Conservation (phyloP, 495 filamentous ascomycete species). For the Parathielavia appendiculata region DNA sequence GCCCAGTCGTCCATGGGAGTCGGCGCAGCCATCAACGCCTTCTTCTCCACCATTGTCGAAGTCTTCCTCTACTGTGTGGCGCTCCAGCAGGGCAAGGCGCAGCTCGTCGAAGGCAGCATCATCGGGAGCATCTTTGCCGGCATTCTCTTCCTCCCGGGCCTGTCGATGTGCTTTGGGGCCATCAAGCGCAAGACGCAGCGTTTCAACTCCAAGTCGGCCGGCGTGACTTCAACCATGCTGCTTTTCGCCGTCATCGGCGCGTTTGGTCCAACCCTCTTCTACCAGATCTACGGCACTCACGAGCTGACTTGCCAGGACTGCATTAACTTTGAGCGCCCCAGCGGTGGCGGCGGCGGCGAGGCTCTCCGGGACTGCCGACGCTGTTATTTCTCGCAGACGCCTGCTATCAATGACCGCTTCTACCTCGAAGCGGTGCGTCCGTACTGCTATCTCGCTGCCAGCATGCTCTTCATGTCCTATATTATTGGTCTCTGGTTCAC, state of each 20-base stretch:
- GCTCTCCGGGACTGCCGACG: slow-evolving; percentile 67
- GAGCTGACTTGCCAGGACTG: slow-evolving; percentile 88
- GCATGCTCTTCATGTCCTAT: slow-evolving; percentile 87
- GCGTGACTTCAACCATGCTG: slow-evolving; percentile 97
- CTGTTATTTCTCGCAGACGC: slow-evolving; percentile 88
- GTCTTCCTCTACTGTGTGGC: slow-evolving; percentile 98
- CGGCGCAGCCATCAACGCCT: slow-evolving; percentile 95
- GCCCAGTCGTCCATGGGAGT: slow-evolving; percentile 99
- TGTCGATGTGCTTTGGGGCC: slow-evolving; percentile 98
- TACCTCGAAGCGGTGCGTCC: slow-evolving; percentile 85
- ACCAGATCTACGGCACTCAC: slow-evolving; percentile 97
- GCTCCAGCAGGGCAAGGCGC: slow-evolving; percentile 84
- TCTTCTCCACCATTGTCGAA: slow-evolving; percentile 98
- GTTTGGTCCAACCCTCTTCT: slow-evolving; percentile 98
- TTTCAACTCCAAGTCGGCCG: slow-evolving; percentile 96
- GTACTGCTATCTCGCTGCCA: slow-evolving; percentile 82
- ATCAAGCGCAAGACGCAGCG: slow-evolving; percentile 97
- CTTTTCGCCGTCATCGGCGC: slow-evolving; percentile 94
- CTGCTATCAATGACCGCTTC: slow-evolving; percentile 80
- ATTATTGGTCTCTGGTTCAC: slow-evolving; percentile 95
- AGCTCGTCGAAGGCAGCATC: slow-evolving; percentile 92
- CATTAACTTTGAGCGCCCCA: slow-evolving; percentile 41
- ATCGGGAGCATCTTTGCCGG: slow-evolving; percentile 97
- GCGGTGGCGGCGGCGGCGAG: slow-evolving; percentile 30
- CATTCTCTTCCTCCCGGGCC: slow-evolving; percentile 89